Evolutionary conservation across 2,329 filamentous ascomycete genomes (phyloP).

Genomic region (Fusarium lateritium): DNA sequence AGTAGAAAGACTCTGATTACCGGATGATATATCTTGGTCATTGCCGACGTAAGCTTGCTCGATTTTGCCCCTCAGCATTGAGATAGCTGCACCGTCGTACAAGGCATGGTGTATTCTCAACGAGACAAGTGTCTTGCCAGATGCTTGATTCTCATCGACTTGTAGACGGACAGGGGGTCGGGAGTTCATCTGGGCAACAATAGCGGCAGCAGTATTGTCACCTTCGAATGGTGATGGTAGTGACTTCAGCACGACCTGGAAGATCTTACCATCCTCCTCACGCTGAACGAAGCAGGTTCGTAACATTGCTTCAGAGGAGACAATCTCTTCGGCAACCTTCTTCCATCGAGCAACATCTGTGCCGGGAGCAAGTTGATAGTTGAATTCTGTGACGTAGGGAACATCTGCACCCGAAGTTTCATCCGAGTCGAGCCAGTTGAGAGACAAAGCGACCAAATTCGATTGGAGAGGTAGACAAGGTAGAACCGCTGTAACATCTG

Average conservation of each 20-base stretch:
- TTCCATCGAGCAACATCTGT: conserved; percentile 21
- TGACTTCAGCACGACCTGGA: conserved; percentile 21
- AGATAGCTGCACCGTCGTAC: conserved; percentile 23
- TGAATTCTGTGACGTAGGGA: conserved; percentile 31
- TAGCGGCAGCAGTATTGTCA: not conserved
- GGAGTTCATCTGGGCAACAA: conserved; percentile 8
- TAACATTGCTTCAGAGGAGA: conserved; percentile 20
- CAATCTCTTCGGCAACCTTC: not conserved
- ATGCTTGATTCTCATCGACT: not conserved
- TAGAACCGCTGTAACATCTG: conserved; percentile 7
- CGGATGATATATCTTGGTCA: not conserved
- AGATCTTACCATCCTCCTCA: conserved; percentile 20
- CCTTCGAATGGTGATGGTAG: not conserved
- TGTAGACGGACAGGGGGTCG: conserved; percentile 17
- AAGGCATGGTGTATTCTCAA: conserved; percentile 31
- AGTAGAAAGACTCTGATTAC: not conserved
- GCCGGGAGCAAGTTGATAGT: conserved; percentile 2
- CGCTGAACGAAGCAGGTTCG: conserved; percentile 32
- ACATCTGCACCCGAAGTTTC: not conserved
- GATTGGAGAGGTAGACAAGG: conserved; percentile 35
- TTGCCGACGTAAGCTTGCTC: not conserved
- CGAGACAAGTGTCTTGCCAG: not conserved
- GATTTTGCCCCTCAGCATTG: conserved; percentile 7
- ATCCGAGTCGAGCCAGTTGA: conserved; percentile 4
- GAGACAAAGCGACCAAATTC: conserved; percentile 20